Base-by-base conservation (phyloP, 2,329 filamentous ascomycete species). In the Arthrobotrys musiformis region DNA sequence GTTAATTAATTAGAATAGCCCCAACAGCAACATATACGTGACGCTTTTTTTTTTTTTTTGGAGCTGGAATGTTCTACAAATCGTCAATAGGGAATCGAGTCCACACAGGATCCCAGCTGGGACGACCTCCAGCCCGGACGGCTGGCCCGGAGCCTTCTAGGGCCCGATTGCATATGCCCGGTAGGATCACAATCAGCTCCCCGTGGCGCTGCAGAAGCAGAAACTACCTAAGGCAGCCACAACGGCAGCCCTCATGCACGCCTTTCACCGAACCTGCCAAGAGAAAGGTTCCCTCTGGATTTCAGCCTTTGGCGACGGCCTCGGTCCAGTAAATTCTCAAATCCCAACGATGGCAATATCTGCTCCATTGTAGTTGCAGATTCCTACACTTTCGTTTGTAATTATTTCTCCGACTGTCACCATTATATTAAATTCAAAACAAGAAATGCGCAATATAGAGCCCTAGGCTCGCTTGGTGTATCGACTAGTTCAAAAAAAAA, bases 41-140 rank as follows among this genome's bases (percentile, higher is more conserved):
- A 35, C 30, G n/a, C 37, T 35, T 52, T 54, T 15, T 35, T 62
- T 11, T 19, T 35, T 52, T 54, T 15, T 35, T 62, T 11, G 11
- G 28, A 72, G 48, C 68, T 72, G 60, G 68, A 66, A 64, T 64
- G 60, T 72, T 72, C 58, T 37, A 22, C 19, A 8, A 8, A 61
- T n/a, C 5, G 1, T 61, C 6, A 15, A 62, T 62, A n/a, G 33
- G 24, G 30, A 46, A 30, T 44, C 33, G 44, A 13, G 17, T 24
- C 22, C 15, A 24, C 30, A 15, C n/a, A n/a, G n/a, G n/a, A n/a
- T n/a, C n/a, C n/a, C n/a, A n/a, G n/a, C n/a, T n/a, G n/a, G n/a
- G n/a, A n/a, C n/a, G n/a, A 5, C 13, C 8, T 15, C 30, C 13
- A 22, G 44, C 44, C 22, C 22, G n/a, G n/a, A n/a, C n/a, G 24